These are phyloP conservation scores for Phytophthora citricola DNA, from an alignment of 352 stramenopile genomes.

Conservation along the genomic window DNA sequence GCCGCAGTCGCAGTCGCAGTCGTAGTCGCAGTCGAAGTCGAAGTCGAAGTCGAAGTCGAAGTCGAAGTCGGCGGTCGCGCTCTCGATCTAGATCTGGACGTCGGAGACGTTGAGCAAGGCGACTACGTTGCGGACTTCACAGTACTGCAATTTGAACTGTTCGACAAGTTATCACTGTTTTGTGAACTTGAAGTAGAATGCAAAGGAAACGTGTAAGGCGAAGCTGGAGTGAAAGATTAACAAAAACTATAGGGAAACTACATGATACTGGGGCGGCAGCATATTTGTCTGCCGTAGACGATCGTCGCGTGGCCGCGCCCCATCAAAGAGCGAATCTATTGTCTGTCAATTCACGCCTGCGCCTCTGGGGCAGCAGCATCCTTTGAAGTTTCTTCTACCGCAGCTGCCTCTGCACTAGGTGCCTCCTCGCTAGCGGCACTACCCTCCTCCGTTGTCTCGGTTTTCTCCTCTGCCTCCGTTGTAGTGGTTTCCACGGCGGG, in stretches of 20 bases:
- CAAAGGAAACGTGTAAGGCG: slow-evolving; percentile 7
- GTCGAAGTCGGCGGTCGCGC: slow-evolving; percentile 28
- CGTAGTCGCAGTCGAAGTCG: slow-evolving; percentile 15
- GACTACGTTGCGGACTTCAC: neutral
- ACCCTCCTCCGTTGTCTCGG: slow-evolving; percentile 30
- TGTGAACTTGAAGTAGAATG: neutral
- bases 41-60: slow-evolving; percentile 16
- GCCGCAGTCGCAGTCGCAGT: slow-evolving; percentile 42
- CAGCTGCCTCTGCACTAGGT: slow-evolving; percentile 36
- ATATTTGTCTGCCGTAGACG: slow-evolving; percentile 31
- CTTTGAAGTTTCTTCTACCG: slow-evolving; percentile 41
- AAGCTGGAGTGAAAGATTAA: slow-evolving; percentile 8
- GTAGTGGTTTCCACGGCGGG: slow-evolving; percentile 18
- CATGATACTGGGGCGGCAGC: slow-evolving; percentile 36
- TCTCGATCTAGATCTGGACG: slow-evolving; percentile 34
- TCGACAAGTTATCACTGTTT: too few species aligned
- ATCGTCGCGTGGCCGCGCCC: slow-evolving; percentile 26
- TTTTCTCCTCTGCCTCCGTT: slow-evolving; percentile 23
- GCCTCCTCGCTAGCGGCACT: slow-evolving; percentile 34
- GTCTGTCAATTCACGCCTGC: slow-evolving; percentile 49
- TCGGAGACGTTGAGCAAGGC: slow-evolving; percentile 20
- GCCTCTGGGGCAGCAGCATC: slow-evolving; percentile 36
- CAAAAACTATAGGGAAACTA: slow-evolving; percentile 40
- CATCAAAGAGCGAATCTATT: slow-evolving; percentile 55
- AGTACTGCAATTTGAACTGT: too few species aligned